phyloP scores from a whole-genome alignment of 225 moss, liverwort and hornwort genomes.

The Physcomitrium patens region DNA sequence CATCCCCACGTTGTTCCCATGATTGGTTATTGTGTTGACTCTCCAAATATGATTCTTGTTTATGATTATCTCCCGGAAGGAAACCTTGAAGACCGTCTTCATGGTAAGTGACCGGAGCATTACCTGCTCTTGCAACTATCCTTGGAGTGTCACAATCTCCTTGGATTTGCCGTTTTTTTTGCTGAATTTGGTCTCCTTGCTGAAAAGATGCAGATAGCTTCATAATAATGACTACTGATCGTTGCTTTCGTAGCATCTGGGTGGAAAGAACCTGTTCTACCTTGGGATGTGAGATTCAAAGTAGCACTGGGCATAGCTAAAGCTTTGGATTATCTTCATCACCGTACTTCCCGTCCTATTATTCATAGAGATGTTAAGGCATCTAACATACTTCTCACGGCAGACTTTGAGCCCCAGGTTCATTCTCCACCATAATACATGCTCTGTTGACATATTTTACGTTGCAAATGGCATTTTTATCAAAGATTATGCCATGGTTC shows the following conservation, averaged over 20 bases:
- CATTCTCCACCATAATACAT: conserved; percentile 4
- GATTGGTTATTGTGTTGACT: conserved; percentile 50
- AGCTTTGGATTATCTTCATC: conserved; percentile 58
- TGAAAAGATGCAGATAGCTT: conserved; percentile 4
- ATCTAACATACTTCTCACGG: conserved; percentile 63
- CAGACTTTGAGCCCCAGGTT: conserved; percentile 60
- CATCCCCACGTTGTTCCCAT: conserved; percentile 52
- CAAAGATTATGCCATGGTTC: background rate
- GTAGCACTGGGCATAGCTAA: conserved; percentile 51
- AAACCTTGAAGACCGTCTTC: conserved; percentile 62
- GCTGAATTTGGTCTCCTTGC: background rate
- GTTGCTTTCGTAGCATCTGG: conserved; percentile 35
- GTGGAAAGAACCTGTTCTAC: conserved; percentile 28
- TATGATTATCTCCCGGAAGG: conserved; percentile 57
- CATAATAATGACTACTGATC: background rate
- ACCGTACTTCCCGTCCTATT: conserved; percentile 44
- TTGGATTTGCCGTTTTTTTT: too few relatives aligned
- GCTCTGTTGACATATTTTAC: background rate
- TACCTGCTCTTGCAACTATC: too few relatives aligned
- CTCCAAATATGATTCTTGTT: conserved; percentile 39
- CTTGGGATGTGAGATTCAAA: conserved; percentile 51
- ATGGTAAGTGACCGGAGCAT: conserved; percentile 33
- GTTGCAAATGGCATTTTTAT: background rate
- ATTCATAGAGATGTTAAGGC: conserved; percentile 66
- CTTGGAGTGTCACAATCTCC: too few relatives aligned